phyloP scores from a whole-genome alignment of 1,139 yeast genomes.

The Geotrichum macrosporum region DNA sequence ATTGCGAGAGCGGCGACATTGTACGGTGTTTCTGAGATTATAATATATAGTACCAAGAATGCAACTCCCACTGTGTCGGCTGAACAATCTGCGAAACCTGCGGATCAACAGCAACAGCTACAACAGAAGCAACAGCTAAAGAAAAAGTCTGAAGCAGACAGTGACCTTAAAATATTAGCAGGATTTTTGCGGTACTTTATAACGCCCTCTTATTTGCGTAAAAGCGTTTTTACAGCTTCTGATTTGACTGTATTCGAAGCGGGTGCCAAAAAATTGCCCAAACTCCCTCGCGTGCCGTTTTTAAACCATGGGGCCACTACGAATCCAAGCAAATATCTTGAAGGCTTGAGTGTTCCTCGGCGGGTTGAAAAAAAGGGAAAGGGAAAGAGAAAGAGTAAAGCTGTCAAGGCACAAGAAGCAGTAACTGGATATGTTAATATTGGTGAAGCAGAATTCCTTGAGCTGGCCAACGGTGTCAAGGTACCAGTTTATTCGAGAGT shows the following conservation, averaged over 20 bases:
- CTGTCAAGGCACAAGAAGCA: conserved; percentile 28
- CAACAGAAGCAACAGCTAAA: too few species aligned
- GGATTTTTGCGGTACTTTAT: conserved; percentile 72
- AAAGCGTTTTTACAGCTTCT: conserved; percentile 58
- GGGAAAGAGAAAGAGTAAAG: conserved; percentile 45
- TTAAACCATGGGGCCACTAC: conserved; percentile 51
- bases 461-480: conserved; percentile 51
- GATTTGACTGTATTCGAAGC: conserved; percentile 42
- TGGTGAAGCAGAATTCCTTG: conserved; percentile 57
- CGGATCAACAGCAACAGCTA: too few species aligned
- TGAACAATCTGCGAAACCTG: too few species aligned
- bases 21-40: conserved; percentile 67
- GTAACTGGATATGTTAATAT: conserved; percentile 70
- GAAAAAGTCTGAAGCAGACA: conserved; percentile 23
- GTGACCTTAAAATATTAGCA: conserved; percentile 46
- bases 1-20: conserved; percentile 70
- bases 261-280: conserved; percentile 70
- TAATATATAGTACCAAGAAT: conserved; percentile 50
- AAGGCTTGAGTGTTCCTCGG: conserved; percentile 68
- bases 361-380: conserved; percentile 42
- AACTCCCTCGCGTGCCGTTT: conserved; percentile 68
- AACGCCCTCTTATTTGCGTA: conserved; percentile 78
- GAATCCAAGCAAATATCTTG: conserved; percentile 41
- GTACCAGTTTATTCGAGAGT: conserved; percentile 79
- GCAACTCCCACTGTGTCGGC: too few species aligned